Conservation (phyloP, 805 yeast species). For the Sugiyamaella mastotermitis region DNA sequence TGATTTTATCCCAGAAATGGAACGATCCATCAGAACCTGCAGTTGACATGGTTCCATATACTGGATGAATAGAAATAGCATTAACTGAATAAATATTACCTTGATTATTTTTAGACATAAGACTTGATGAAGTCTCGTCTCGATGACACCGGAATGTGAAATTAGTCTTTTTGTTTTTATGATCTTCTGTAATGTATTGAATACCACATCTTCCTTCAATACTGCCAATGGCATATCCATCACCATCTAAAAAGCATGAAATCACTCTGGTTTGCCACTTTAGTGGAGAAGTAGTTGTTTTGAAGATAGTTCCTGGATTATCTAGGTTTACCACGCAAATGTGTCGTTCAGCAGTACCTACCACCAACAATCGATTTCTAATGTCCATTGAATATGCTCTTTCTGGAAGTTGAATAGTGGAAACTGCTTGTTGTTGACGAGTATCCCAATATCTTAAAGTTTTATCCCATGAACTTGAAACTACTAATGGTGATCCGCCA, state of each 20-base stretch:
- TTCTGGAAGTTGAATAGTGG: slow-evolving; percentile 80
- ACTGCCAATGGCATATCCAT: slow-evolving; percentile 88
- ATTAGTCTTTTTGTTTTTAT: slow-evolving; percentile 55
- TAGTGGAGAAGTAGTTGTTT: slow-evolving; percentile 66
- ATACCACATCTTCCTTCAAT: slow-evolving; percentile 95
- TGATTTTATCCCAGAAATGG: slow-evolving; percentile 94
- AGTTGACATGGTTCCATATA: slow-evolving; percentile 84
- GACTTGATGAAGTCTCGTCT: slow-evolving; percentile 45
- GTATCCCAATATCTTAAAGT: slow-evolving; percentile 93
- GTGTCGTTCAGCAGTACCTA: slow-evolving; percentile 91
- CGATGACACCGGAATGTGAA: slow-evolving; percentile 95
- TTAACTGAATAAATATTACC: slow-evolving; percentile 73
- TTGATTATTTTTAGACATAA: slow-evolving; percentile 46
- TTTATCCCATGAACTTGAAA: slow-evolving; percentile 95
- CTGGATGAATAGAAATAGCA: slow-evolving; percentile 79
- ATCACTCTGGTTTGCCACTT: slow-evolving; percentile 84
- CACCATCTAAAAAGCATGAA: slow-evolving; percentile 82
- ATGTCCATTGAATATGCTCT: slow-evolving; percentile 87
- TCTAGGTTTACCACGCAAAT: slow-evolving; percentile 64
- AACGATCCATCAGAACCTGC: slow-evolving; percentile 94
- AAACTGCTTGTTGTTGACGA: slow-evolving; percentile 69
- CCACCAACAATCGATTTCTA: slow-evolving; percentile 73
- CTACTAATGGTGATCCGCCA: slow-evolving; percentile 62
- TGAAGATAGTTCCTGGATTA: slow-evolving; percentile 78
- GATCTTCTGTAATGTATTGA: slow-evolving; percentile 73